Evolutionary conservation across 768 basidiomycete genomes (phyloP).

Genomic region (Russula dissimulans): DNA sequence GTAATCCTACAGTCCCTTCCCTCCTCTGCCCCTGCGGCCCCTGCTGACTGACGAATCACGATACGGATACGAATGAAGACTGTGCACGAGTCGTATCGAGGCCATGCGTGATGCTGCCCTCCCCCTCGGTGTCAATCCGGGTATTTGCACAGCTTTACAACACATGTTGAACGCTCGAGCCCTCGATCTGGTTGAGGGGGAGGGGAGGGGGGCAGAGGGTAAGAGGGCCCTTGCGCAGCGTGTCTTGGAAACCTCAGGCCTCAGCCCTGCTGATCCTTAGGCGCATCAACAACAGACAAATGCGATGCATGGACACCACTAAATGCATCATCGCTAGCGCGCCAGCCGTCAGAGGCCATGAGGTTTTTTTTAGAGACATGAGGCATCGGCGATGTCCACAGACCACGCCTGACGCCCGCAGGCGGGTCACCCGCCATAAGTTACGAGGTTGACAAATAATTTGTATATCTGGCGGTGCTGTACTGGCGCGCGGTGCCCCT

Average conservation of each 20-base stretch:
- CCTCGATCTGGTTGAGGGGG: not conserved
- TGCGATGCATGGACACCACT: not conserved
- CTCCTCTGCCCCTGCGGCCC: not conserved
- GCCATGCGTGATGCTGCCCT: conserved; percentile 16
- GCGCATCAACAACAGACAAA: not conserved
- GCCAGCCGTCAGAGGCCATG: conserved; percentile 1
- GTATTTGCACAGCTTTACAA: conserved; percentile 9
- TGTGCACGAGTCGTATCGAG: not conserved
- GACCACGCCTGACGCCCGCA: too few relatives aligned
- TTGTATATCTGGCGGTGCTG: too few relatives aligned
- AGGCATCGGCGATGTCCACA: too few relatives aligned
- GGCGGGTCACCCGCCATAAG: too few relatives aligned
- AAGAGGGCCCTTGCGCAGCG: not conserved
- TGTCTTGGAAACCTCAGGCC: conserved; percentile 1
- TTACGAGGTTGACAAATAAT: too few relatives aligned
- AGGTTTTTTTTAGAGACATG: not conserved
- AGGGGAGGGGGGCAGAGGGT: conserved; percentile 4
- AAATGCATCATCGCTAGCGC: not conserved
- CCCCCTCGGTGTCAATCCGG: conserved; percentile 4
- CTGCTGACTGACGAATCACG: not conserved
- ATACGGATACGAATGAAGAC: conserved; percentile 5
- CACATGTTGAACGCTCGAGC: conserved; percentile 9
- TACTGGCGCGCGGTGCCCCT: too few relatives aligned
- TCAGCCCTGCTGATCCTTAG: not conserved
- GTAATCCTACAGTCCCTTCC: not conserved